Base-by-base conservation (phyloP, 2,329 filamentous ascomycete genomes). In the Didymella pomorum region DNA sequence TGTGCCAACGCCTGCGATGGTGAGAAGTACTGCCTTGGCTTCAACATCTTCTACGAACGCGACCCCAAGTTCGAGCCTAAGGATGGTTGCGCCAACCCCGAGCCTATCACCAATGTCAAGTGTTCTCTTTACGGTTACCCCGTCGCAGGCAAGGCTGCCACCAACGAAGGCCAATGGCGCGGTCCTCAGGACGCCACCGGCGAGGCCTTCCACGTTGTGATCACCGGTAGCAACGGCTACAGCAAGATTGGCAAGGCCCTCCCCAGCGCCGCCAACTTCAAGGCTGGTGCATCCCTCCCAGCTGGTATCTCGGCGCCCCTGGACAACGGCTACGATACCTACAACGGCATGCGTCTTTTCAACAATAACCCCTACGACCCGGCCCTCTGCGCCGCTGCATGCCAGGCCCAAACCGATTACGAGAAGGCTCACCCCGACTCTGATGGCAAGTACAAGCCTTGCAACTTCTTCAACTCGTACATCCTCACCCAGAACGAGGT, bases 401-500 rank as follows among this genome's bases (percentile, higher is more conserved):
- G 53, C 29, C 3, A 56, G 20, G n/a, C 29, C 7, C 29, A 35
- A 7, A 56, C 37, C 29, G 37, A 51, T 29, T 56, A 50, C 18
- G 47, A 37, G 3, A 14, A 31, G n/a, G 53, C 31, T 11, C 53
- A 56, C 41, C 53, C 53, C 18, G 39, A 39, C 16, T 26, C 46
- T 18, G 23, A 29, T 18, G 53, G 46, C 12, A 50, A 39, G 10
- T 42, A 31, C 21, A 41, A 56, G 31, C 46, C 44, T 29, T 76
- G 74, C 66, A 28, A 33, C 6, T 54, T 47, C 51, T 54, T 53
- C 42, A 54, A 47, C 51, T 47, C 43, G 14, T 54, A 47, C 35
- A 23, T 54, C 14, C 31, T 54, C 18, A 47, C 28, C n/a, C 45
- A 54, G 25, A 47, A 54, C 12, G 35, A 35, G 5, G 33, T 41